These are phyloP conservation scores for Eremochloa ophiuroides DNA, from an alignment of 176 grass and related monocot genomes.

Conservation along the genomic window DNA sequence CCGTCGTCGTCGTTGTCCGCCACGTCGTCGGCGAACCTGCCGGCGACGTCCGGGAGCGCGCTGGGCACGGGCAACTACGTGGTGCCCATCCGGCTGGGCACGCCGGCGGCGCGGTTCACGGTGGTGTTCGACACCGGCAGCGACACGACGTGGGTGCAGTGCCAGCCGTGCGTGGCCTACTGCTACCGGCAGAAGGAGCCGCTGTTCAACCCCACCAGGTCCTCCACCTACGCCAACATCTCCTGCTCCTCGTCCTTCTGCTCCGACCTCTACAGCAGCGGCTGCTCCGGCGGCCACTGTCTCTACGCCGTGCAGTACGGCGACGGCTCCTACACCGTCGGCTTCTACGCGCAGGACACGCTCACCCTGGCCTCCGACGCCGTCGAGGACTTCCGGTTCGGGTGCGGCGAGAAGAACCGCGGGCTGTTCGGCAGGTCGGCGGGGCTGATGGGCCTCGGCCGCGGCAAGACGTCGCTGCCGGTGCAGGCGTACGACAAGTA, in stretches of 20 bases:
- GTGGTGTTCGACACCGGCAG: conserved; percentile 89
- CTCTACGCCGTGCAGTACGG: conserved; percentile 62
- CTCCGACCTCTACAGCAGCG: conserved; percentile 19
- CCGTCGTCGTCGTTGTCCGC: neutral
- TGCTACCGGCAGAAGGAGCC: conserved; percentile 59
- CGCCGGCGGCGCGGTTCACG: conserved; percentile 37
- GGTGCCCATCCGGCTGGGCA: conserved; percentile 62
- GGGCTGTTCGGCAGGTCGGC: conserved; percentile 61
- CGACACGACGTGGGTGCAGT: conserved; percentile 93
- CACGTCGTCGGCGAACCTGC: conserved; percentile 27
- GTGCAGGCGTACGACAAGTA: conserved; percentile 52
- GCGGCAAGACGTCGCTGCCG: conserved; percentile 46
- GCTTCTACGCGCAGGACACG: conserved; percentile 65
- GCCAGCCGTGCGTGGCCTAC: conserved; percentile 45
- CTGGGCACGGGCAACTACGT: conserved; percentile 64
- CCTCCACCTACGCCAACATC: conserved; percentile 74
- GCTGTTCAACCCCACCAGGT: conserved; percentile 51
- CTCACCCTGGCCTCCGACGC: conserved; percentile 35
- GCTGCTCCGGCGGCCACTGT: conserved; percentile 48
- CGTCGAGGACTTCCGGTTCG: conserved; percentile 40
- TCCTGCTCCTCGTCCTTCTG: conserved; percentile 64
- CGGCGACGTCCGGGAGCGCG: conserved; percentile 20
- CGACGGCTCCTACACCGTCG: conserved; percentile 65
- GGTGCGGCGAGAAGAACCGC: conserved; percentile 66
- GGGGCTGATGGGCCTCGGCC: conserved; percentile 74